phyloP scores from a whole-genome alignment of 768 basidiomycete genomes.

The Lepiota venenata region DNA sequence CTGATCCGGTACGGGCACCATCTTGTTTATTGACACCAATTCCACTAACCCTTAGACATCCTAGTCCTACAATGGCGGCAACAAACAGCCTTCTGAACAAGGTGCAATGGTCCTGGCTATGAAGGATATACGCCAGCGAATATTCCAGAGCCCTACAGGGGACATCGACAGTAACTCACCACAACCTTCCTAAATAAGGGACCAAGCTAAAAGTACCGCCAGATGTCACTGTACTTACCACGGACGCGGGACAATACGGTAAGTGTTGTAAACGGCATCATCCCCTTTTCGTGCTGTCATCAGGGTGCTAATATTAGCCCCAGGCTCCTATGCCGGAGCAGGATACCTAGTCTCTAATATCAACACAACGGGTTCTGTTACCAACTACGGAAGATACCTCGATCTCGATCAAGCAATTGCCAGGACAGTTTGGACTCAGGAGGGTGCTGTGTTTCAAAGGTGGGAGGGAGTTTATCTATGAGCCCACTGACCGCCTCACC shows the following conservation, averaged over 20 bases:
- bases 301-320: slow-evolving; percentile 4
- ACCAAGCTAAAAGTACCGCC: slow-evolving; percentile 8
- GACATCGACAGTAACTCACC: slow-evolving; percentile 48
- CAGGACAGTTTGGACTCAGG: slow-evolving; percentile 59
- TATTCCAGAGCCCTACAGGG: slow-evolving; percentile 57
- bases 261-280: not conserved
- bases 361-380: slow-evolving; percentile 32
- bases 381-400: slow-evolving; percentile 61
- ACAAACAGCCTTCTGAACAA: slow-evolving; percentile 46
- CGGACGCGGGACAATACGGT: slow-evolving; percentile 63
- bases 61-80: slow-evolving; percentile 71
- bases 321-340: slow-evolving; percentile 69
- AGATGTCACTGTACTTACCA: slow-evolving; percentile 55
- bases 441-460: slow-evolving; percentile 45
- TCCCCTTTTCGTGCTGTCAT: not conserved
- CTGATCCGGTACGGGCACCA: slow-evolving; percentile 49
- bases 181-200: not conserved
- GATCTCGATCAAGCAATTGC: slow-evolving; percentile 63
- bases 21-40: not conserved
- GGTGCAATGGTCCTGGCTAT: slow-evolving; percentile 43
- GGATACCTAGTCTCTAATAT: slow-evolving; percentile 56
- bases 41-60: not conserved
- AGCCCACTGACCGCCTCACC: not conserved
- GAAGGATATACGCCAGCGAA: slow-evolving; percentile 48
- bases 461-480: slow-evolving; percentile 19